phyloP scores from a whole-genome alignment of 371 early-diverging fungal species.

The Fennellomyces sp. region DNA sequence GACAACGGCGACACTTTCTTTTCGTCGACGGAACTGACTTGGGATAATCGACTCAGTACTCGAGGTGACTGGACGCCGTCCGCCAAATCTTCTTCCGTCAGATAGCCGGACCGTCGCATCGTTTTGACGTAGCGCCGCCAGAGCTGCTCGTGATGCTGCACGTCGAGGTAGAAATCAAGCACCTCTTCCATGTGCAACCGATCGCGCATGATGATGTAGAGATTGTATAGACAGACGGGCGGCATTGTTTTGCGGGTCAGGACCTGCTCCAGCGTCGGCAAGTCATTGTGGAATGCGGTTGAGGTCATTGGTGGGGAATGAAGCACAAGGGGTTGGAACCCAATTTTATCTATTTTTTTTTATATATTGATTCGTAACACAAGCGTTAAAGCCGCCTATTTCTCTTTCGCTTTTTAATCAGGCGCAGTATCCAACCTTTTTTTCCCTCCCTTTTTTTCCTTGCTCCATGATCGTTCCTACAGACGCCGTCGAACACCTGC shows the following conservation, averaged over 20 bases:
- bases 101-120: conserved; percentile 38
- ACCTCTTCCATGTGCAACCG: conserved; percentile 61
- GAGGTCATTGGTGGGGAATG: neutral
- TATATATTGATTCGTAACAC: no score
- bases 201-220: conserved; percentile 69
- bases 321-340: no score
- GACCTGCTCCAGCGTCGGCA: conserved; percentile 66
- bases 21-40: conserved; percentile 22
- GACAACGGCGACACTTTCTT: conserved; percentile 18
- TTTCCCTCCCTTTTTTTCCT: no score
- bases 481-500: conserved; percentile 2
- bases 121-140: conserved; percentile 61
- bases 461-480: conserved; percentile 15
- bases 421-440: no score
- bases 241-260: conserved; percentile 63
- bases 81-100: conserved; percentile 41
- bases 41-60: conserved; percentile 34
- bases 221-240: conserved; percentile 70
- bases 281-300: conserved; percentile 7
- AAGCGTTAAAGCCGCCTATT: no score
- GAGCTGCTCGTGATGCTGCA: conserved; percentile 63
- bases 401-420: no score
- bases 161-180: conserved; percentile 71
- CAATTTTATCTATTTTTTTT: no score
- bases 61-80: conserved; percentile 46